A percentile compares a stretch with the other conserved stretches of the same genome.
Evolutionary conservation across 495 filamentous ascomycete genomes (phyloP).

Genomic region (Podospora appendiculata): DNA sequence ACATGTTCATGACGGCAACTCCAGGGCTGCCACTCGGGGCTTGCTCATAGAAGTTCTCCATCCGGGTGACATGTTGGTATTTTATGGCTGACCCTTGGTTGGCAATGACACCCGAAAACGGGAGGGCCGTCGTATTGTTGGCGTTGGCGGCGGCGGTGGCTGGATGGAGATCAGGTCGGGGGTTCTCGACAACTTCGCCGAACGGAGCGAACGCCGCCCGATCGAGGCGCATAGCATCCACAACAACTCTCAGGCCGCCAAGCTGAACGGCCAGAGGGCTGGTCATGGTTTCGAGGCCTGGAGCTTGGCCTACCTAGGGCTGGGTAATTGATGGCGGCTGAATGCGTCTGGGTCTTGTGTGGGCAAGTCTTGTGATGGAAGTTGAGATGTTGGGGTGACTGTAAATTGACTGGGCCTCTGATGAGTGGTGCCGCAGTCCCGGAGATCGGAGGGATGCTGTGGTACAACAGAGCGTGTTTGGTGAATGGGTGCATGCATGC

Average conservation of each 20-base stretch:
- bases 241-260: slow-evolving; percentile 12
- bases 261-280: slow-evolving; percentile 11
- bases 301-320: neutral
- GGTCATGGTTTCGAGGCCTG: slow-evolving; percentile 15
- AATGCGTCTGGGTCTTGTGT: neutral
- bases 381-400: too few relatives aligned
- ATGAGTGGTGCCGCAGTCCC: too few relatives aligned
- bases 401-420: too few relatives aligned
- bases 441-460: too few relatives aligned
- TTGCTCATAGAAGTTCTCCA: slow-evolving; percentile 57
- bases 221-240: slow-evolving; percentile 54
- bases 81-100: slow-evolving; percentile 90
- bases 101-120: slow-evolving; percentile 41
- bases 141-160: slow-evolving; percentile 24
- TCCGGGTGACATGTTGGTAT: slow-evolving; percentile 67
- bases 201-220: slow-evolving; percentile 65
- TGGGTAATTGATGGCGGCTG: neutral
- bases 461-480: too few relatives aligned
- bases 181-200: slow-evolving; percentile 74
- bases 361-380: too few relatives aligned
- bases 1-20: slow-evolving; percentile 72
- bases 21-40: slow-evolving; percentile 57
- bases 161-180: slow-evolving; percentile 44
- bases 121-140: slow-evolving; percentile 13
- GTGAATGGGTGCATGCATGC: neutral